Conservation (phyloP, 2,329 filamentous ascomycete genomes). For the Cordyceps javanica region DNA sequence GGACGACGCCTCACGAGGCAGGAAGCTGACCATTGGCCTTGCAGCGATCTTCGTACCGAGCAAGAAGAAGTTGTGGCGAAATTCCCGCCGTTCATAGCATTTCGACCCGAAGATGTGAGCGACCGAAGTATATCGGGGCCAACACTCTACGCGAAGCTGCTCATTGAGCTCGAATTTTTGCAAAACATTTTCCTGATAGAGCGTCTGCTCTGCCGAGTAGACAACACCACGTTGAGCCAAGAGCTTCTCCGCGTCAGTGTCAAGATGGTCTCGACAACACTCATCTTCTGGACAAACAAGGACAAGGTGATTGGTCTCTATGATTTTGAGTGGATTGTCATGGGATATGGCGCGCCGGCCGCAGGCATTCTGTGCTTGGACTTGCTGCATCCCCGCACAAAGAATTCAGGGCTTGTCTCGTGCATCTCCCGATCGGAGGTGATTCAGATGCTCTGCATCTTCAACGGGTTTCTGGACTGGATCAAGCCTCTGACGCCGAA, state of each 20-base stretch:
- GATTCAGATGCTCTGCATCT: not conserved
- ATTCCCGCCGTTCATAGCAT: not conserved
- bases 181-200: not conserved
- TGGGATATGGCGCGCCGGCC: not conserved
- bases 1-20: too few relatives aligned
- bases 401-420: not conserved
- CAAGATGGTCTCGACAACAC: not conserved
- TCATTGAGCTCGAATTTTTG: not conserved
- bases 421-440: not conserved
- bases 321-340: not conserved
- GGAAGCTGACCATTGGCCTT: not conserved
- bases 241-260: not conserved
- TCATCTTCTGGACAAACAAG: not conserved
- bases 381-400: not conserved
- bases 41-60: not conserved
- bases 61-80: not conserved
- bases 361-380: not conserved
- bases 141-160: not conserved
- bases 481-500: not conserved
- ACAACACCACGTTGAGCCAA: not conserved
- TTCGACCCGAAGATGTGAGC: not conserved
- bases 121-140: not conserved
- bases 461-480: not conserved
- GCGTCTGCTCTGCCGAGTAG: not conserved
- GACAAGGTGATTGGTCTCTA: not conserved